phyloP scores from a whole-genome alignment of 495 filamentous ascomycete genomes.

The Xylaria cubensis region DNA sequence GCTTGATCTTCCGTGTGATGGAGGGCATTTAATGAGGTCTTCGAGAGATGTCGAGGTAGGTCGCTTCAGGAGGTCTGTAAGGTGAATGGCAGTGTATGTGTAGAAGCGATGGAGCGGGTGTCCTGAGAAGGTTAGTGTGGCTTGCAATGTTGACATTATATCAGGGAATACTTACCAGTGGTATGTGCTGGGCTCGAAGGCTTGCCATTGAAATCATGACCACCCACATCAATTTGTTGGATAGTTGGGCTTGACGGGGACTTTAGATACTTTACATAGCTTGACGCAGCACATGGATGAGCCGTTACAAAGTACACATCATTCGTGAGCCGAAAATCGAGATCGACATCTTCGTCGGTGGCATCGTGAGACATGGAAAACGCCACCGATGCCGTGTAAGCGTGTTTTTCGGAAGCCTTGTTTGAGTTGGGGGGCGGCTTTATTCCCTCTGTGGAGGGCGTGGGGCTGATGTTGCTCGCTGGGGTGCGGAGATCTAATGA shows the following conservation, averaged over 20 bases:
- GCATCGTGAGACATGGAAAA: conserved; percentile 57
- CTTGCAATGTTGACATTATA: neutral
- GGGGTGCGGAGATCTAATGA: conserved; percentile 48
- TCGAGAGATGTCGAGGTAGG: conserved; percentile 46
- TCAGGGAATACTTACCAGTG: conserved; percentile 42
- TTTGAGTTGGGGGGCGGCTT: conserved; percentile 44
- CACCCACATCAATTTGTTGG: conserved; percentile 56
- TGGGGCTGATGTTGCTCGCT: conserved; percentile 44
- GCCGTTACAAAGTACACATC: conserved; percentile 72
- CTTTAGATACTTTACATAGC: conserved; percentile 55
- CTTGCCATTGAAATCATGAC: conserved; percentile 48
- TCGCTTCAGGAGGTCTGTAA: conserved; percentile 57
- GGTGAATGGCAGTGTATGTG: conserved; percentile 61
- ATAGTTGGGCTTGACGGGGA: conserved; percentile 57
- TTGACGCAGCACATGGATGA: conserved; percentile 67
- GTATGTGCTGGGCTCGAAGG: conserved; percentile 45
- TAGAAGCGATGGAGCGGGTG: conserved; percentile 71
- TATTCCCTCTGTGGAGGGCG: conserved; percentile 42
- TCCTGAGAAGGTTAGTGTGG: conserved; percentile 47
- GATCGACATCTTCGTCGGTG: conserved; percentile 43
- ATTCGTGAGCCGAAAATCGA: conserved; percentile 60
- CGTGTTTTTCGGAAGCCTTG: conserved; percentile 46
- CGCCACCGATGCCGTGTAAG: conserved; percentile 57
- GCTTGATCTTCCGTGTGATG: conserved; percentile 35
- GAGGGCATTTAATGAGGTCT: conserved; percentile 41